Conservation (phyloP, 1,284 basidiomycete species). For the Takashimella tepidaria region DNA sequence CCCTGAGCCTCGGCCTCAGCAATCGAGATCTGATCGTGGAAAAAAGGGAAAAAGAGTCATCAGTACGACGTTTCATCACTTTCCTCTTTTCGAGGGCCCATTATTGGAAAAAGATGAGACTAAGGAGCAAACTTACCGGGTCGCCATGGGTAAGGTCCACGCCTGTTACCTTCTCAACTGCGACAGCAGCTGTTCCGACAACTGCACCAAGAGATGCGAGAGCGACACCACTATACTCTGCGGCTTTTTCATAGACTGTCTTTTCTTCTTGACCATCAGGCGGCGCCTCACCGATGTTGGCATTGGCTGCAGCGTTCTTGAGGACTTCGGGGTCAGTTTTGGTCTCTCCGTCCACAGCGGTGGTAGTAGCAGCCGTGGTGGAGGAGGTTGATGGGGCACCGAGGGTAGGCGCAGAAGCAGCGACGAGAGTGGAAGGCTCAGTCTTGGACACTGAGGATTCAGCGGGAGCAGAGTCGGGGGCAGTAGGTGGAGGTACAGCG, state of each 20-base stretch:
- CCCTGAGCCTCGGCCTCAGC: slow-evolving; percentile 42
- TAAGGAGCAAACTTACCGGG: slow-evolving; percentile 41
- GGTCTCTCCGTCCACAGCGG: slow-evolving; percentile 1
- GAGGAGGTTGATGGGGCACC: slow-evolving; percentile 3
- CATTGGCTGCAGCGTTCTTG: slow-evolving; percentile 26
- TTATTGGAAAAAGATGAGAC: too few relatives aligned
- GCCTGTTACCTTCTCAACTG: slow-evolving; percentile 38
- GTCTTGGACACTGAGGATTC: slow-evolving; percentile 12
- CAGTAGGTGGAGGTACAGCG: slow-evolving; percentile 5
- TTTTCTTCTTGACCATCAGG: slow-evolving; percentile 8
- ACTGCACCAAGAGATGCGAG: slow-evolving; percentile 29
- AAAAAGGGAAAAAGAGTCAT: background rate
- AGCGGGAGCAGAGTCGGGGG: slow-evolving; percentile 14
- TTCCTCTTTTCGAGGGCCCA: too few relatives aligned
- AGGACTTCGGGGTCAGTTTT: slow-evolving; percentile 2
- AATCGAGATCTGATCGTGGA: slow-evolving; percentile 23
- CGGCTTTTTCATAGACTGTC: slow-evolving; percentile 20
- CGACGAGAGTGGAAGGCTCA: slow-evolving; percentile 22
- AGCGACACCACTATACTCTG: slow-evolving; percentile 26
- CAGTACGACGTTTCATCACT: background rate
- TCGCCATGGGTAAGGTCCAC: slow-evolving; percentile 35
- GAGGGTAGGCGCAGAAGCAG: slow-evolving; percentile 24
- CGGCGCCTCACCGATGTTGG: slow-evolving; percentile 30
- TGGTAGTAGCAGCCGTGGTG: slow-evolving; percentile 4
- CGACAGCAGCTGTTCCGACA: slow-evolving; percentile 22